Base-by-base conservation (phyloP, 1,139 yeast species). In the Geotrichum histeridarum region DNA sequence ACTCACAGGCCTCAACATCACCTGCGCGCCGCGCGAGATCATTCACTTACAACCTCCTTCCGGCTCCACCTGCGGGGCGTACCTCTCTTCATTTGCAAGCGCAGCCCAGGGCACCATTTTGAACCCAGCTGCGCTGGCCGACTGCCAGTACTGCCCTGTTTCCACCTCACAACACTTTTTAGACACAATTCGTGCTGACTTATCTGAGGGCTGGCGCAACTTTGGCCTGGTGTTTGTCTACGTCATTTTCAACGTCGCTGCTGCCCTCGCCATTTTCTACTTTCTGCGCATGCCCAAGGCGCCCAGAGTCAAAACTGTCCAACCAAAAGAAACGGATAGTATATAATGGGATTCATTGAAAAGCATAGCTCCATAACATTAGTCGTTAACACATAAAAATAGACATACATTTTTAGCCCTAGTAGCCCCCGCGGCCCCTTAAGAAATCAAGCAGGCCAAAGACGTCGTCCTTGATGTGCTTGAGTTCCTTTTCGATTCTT, bases 181-280 rank as follows among this genome's bases (percentile, higher is more conserved):
- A 63, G 58, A 63, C 0, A 67, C 71, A 8, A 68, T 82, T 53
- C 75, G 77, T 46, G 74, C 81, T 50, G 66, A 69, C 36, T 82
- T 71, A 64, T 62, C 70, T 39, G 67, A 81, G 54, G 70, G 81
- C 51, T 82, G 86, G 86, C 73, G 84, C 63, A 77, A 82, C 66
- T 74, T 78, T 64, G 86, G 86, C 52, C 74, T 82, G 59, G 72
- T 80, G 66, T 69, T 77, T 69, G 78, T 72, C 39, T 81, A 73
- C 63, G 72, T 77, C 53, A 68, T 68, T 6, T 82, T 88, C 41
- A 80, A 79, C 52, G 70, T 74, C 53, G 66, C 72, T 68, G 89
- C 89, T 61, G 86, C 80, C 8, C 70, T 83, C 62, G 75, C 79
- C 64, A 83, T 86, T 83, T 70, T 84, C 63, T 73, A 75, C 54